Evolutionary conservation across 2,329 filamentous ascomycete species (phyloP).

Genomic region (Botryotinia convoluta): DNA sequence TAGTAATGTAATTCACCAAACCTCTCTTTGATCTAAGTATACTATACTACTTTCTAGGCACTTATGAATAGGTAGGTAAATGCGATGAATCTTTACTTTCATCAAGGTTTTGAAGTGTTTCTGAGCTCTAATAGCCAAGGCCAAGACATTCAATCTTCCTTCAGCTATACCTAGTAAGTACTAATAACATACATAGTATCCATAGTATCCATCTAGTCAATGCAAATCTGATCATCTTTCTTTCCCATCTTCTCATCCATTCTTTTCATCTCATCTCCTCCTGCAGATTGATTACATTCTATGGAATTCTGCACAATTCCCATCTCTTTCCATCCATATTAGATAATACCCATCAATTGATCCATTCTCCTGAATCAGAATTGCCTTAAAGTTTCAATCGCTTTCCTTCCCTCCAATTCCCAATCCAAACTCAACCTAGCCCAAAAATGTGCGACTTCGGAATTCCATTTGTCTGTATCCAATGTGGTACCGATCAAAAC

Average conservation of each 20-base stretch:
- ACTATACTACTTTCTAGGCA: neutral
- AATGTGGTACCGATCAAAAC: slow-evolving; percentile 55
- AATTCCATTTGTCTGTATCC: slow-evolving; percentile 26
- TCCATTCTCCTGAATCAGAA: neutral
- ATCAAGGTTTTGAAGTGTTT: neutral
- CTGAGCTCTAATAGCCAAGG: neutral
- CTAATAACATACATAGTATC: neutral
- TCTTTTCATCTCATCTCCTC: neutral
- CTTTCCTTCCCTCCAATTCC: neutral
- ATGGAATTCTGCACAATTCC: neutral
- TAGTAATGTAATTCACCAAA: neutral
- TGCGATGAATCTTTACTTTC: neutral
- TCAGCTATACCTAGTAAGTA: neutral
- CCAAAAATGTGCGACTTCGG: slow-evolving; percentile 19
- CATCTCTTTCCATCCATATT: neutral
- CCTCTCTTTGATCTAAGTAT: neutral
- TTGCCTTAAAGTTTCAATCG: neutral
- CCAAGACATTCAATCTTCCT: neutral
- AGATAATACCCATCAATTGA: neutral
- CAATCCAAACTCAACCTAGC: neutral
- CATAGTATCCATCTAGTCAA: neutral
- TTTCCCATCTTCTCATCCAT: neutral
- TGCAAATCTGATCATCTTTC: neutral
- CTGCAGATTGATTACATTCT: neutral
- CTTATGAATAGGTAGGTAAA: neutral